Evolutionary conservation across 148 eudicot genomes (phyloP), one percentile per base, ranked within the genome.

Genomic region (Rheum nobile): DNA sequence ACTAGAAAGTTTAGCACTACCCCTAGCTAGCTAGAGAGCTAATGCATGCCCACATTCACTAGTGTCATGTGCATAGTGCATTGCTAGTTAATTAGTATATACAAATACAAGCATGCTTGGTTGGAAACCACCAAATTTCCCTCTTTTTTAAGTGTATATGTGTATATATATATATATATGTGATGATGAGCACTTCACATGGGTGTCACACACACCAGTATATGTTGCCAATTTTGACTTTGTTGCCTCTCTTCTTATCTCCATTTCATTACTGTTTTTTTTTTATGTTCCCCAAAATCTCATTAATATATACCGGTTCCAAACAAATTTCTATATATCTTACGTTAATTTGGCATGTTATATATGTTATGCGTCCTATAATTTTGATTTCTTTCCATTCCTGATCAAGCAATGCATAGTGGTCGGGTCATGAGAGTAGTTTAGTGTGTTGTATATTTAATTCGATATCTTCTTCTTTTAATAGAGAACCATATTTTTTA

Each of bases 161-260:
- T 26, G 3, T 13, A 47, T 13, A 19, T 17, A 47, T n/a, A n/a
- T 17, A 14, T 47, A 55, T 9, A 24, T 55, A 21, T 55, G 63
- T 32, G 70, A 65, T 32, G 69, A 63, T 34, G 39, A 17, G 32
- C 38, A 29, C 39, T 61, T 31, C 70, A 65, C 70, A 65, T 65
- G 70, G 21, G 39, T 65, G 38, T 65, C 70, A 31, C 38, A 12
- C 6, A 65, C 70, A 65, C 70, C 67, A 32, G 3, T 17, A 16
- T 16, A 32, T 65, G 70, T 65, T 65, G 70, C 38, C 32, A 57
- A 26, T 57, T 57, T 31, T 61, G 68, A 61, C 68, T 61, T 61
- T 61, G n/a, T 31, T 32, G 70, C 70, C 41, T 65, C 35, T 54
- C 9, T 54, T 26, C 32, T 55, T 22, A 22, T 55, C 63, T 14